Conservation (phyloP, 2,329 filamentous ascomycete genomes). For the Hypoxylon sp. region DNA sequence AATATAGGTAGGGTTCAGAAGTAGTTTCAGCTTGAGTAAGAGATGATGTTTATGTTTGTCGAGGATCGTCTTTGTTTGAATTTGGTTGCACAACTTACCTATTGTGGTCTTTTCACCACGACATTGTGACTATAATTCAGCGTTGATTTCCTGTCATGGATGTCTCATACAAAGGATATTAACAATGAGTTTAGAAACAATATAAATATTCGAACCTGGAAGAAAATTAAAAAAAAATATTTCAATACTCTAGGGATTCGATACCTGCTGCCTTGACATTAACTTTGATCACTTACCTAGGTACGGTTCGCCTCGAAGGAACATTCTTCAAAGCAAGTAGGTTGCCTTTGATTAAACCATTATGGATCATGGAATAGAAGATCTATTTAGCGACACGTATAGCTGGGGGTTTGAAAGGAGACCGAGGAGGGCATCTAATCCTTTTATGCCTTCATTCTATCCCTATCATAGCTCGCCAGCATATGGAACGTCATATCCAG, state of each 20-base stretch:
- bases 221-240: not conserved
- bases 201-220: conserved; percentile 4
- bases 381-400: not conserved
- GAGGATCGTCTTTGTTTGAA: conserved; percentile 6
- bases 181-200: not conserved
- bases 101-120: conserved; percentile 6
- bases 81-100: conserved; percentile 7
- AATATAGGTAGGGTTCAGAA: not conserved
- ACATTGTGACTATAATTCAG: conserved; percentile 12
- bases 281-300: not conserved
- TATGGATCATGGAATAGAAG: not conserved
- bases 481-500: not conserved
- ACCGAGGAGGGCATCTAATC: not conserved
- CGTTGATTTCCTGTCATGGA: not conserved
- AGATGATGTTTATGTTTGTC: not conserved
- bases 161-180: conserved; percentile 10
- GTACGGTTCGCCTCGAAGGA: not conserved
- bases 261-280: not conserved
- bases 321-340: not conserved
- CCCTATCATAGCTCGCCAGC: not conserved
- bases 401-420: not conserved
- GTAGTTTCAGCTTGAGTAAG: not conserved
- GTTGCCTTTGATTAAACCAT: not conserved
- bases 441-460: not conserved
- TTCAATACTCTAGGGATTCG: not conserved